phyloP scores from a whole-genome alignment of 805 yeast species.

The Ogataea neopini region DNA sequence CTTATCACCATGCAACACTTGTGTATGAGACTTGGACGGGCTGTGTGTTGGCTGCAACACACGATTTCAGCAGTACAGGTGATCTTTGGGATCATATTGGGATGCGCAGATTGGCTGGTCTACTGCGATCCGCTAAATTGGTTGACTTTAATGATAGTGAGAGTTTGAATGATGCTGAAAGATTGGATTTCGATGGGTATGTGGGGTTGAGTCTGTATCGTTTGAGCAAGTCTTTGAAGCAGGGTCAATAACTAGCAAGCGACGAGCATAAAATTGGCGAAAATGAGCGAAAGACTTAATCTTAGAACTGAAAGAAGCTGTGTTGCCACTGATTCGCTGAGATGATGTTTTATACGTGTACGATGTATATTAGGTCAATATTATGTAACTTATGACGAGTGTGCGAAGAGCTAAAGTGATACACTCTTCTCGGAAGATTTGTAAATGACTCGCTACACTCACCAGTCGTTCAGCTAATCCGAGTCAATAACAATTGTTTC shows the following conservation, averaged over 20 bases:
- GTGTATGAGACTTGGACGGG: constrained; percentile 31
- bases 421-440: no score
- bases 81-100: constrained; percentile 47
- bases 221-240: constrained; percentile 3
- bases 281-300: no score
- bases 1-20: constrained; percentile 43
- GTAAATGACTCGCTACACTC: no score
- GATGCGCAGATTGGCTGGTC: constrained; percentile 47
- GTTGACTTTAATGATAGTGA: constrained; percentile 12
- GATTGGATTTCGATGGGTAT: constrained; percentile 24
- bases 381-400: no score
- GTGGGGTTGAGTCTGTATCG: constrained; percentile 22
- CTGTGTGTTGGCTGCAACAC: constrained; percentile 39
- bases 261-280: no score
- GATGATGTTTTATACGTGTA: not conserved
- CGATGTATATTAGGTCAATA: constrained; percentile 2
- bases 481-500: constrained; percentile 81
- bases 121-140: constrained; percentile 37
- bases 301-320: no score
- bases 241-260: no score
- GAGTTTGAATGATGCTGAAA: not conserved
- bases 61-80: constrained; percentile 44
- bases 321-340: no score
- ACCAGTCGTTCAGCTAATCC: no score
- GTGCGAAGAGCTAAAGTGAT: no score